Conservation (phyloP, 768 basidiomycete genomes). For the Lactifluus piperatus region DNA sequence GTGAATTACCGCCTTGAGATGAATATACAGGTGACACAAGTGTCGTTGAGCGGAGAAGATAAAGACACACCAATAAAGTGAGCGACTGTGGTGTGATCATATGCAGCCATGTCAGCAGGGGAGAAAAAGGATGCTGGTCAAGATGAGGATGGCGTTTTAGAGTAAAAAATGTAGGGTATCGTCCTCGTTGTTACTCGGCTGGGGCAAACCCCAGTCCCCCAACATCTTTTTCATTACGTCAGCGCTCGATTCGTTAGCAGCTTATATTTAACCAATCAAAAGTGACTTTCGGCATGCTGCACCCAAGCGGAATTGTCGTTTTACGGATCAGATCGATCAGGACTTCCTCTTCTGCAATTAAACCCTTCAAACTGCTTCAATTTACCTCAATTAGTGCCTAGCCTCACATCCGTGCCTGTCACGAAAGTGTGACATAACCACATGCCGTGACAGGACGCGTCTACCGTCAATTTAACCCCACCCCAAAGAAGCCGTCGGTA, state of each 20-base stretch:
- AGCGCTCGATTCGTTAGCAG: not conserved
- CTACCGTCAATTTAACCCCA: no score
- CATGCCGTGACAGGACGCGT: conserved; percentile 2
- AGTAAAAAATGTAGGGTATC: not conserved
- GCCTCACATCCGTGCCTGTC: not conserved
- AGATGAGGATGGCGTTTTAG: conserved; percentile 4
- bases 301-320: not conserved
- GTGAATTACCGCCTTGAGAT: conserved; percentile 75
- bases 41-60: conserved; percentile 12
- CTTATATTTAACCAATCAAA: not conserved
- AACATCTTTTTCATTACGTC: conserved; percentile 17
- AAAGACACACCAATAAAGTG: conserved; percentile 50
- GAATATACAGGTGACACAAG: conserved; percentile 17
- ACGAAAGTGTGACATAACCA: not conserved
- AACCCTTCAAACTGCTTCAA: not conserved
- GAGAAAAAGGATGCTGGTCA: not conserved
- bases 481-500: no score
- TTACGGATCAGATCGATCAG: not conserved
- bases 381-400: not conserved
- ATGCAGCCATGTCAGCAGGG: conserved; percentile 26
- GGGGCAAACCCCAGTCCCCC: conserved; percentile 20
- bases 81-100: conserved; percentile 51
- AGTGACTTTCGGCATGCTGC: not conserved
- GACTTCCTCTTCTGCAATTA: not conserved
- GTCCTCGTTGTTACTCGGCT: conserved; percentile 14